Evolutionary conservation across 345 rosid species (phyloP).

Genomic region (Combretum micranthum): DNA sequence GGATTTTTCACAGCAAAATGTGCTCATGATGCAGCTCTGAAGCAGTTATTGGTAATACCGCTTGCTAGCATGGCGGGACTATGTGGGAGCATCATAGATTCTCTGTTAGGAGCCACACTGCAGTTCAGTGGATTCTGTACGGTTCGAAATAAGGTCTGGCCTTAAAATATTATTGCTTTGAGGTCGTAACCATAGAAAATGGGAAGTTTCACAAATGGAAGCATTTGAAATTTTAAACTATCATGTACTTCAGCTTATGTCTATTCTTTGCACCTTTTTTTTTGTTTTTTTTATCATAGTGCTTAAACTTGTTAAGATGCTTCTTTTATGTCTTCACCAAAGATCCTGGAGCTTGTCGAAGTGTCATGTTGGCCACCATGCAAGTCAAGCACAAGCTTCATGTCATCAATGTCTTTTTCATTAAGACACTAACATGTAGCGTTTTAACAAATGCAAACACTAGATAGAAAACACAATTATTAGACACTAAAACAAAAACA

Average conservation of each 20-base stretch:
- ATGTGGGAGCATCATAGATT: conserved; percentile 77
- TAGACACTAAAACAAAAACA: too few species aligned
- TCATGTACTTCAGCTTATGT: background rate
- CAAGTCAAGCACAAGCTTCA: too few species aligned
- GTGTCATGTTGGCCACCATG: too few species aligned
- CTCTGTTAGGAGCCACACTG: conserved; percentile 83
- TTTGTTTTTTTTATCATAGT: background rate
- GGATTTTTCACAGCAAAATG: conserved; percentile 69
- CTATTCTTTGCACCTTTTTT: background rate
- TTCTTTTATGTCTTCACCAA: too few species aligned
- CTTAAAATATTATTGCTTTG: too few species aligned
- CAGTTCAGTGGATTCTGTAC: conserved; percentile 95
- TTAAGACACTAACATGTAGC: too few species aligned
- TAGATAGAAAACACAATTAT: too few species aligned
- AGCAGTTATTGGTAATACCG: conserved; percentile 77
- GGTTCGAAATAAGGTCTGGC: conserved; percentile 69
- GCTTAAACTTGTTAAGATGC: background rate
- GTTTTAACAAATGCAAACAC: too few species aligned
- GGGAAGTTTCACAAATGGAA: background rate
- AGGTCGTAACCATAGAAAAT: too few species aligned
- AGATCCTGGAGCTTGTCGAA: too few species aligned
- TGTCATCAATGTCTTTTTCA: too few species aligned
- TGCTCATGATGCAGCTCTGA: conserved; percentile 36
- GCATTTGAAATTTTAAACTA: background rate
- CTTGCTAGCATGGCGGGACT: conserved; percentile 69